A percentile compares a stretch with the other conserved stretches of the same genome.
Evolutionary conservation across 768 basidiomycete species (phyloP).

Genomic region (Mycena leptocephala): DNA sequence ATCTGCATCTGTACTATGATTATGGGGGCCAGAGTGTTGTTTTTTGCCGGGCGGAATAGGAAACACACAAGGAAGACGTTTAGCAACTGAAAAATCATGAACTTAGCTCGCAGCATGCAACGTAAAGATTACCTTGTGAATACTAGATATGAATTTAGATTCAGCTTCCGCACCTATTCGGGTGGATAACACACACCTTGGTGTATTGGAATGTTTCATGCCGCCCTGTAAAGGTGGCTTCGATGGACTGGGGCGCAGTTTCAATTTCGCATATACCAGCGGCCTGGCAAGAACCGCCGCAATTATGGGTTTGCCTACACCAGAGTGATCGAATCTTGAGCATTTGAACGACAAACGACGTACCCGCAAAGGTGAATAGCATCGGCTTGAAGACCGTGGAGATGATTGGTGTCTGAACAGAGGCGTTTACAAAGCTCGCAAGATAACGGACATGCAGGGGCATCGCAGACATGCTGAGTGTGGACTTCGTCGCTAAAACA

Average conservation of each 20-base stretch:
- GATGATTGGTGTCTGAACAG: conserved; percentile 64
- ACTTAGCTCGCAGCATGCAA: neutral
- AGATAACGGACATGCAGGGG: conserved; percentile 66
- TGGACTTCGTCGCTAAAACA: conserved; percentile 61
- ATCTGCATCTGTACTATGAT: conserved; percentile 63
- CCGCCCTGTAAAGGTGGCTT: conserved; percentile 73
- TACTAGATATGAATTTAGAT: conserved; percentile 53
- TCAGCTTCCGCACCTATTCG: neutral
- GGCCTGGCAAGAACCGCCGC: conserved; percentile 58
- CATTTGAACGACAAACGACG: conserved; percentile 20
- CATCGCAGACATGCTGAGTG: conserved; percentile 64
- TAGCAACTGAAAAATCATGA: conserved; percentile 54
- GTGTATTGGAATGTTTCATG: conserved; percentile 79
- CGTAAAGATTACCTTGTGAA: conserved; percentile 66
- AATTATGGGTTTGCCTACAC: conserved; percentile 69
- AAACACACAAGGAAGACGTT: conserved; percentile 66
- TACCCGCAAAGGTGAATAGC: conserved; percentile 75
- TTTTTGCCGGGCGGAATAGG: conserved; percentile 59
- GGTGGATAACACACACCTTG: conserved; percentile 60
- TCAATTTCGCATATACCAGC: conserved; percentile 74
- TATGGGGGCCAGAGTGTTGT: conserved; percentile 65
- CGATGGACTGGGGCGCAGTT: conserved; percentile 71
- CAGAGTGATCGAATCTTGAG: neutral
- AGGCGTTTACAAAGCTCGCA: conserved; percentile 73
- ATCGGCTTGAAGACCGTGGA: conserved; percentile 62